Evolutionary conservation across 2,329 filamentous ascomycete genomes (phyloP), one percentile per base, ranked within the genome.

Genomic region (Pseudocercospora cruenta): DNA sequence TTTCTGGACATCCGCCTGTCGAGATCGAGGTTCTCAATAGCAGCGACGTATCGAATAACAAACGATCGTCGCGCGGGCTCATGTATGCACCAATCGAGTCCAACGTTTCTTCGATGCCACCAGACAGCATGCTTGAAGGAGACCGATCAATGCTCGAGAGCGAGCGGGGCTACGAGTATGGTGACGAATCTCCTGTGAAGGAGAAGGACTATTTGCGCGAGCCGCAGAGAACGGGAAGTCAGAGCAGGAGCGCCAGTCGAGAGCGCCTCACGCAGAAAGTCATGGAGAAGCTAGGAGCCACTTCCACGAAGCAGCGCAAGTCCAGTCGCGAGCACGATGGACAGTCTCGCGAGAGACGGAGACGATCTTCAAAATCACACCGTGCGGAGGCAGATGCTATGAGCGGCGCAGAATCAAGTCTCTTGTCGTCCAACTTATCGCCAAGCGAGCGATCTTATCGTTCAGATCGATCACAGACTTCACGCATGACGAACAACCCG

Each of bases 401-500:
- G 49, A 82, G 83, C 69, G 86, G 82, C 60, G 85, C 83, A 2
- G 88, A 90, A 69, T 89, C 88, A 24, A 90, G 88, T 72, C 75
- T 89, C 49, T 78, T 88, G 49, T 89, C 85, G 64, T 89, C 86
- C 51, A 84, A 85, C 69, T 75, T 86, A 63, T 83, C 81, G 65
- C 77, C 81, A 10, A 86, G 85, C 71, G 83, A 84, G 62, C 83
- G 85, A 67, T 90, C 88, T 8, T 85, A 86, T 69, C 82, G 82
- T 43, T 88, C 87, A 31, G 85, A 84, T 39, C 83, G 82, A 36
- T 87, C 85, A 19, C 86, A 85, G 66, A 79, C 80, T 1, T 92
- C 92, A 2, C 94, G 92, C 0, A 91, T 96, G 79, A 92, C 96
- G 77, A 96, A 96, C 80, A 97, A 97, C 74, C 94, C 94, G 0